A percentile compares a stretch with the other conserved stretches of the same genome.
These are phyloP conservation scores for Gnomoniopsis smithogilvyi DNA, from an alignment of 2,329 filamentous ascomycete species.

Conservation along the genomic window DNA sequence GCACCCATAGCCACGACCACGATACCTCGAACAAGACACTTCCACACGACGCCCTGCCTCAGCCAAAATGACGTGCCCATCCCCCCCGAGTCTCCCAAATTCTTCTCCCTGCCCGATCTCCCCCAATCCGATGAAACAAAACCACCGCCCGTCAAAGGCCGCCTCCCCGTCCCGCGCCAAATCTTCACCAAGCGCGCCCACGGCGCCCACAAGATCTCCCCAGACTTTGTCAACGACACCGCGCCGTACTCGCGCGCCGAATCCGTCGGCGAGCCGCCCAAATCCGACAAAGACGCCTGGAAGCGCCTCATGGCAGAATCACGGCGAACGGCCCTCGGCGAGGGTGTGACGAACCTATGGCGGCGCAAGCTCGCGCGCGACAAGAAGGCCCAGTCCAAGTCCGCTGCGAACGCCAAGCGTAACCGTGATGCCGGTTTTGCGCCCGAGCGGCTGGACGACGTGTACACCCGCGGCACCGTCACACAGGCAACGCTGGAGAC, in stretches of 20 bases:
- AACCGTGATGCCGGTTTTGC: slow-evolving; percentile 51
- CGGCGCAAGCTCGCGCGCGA: slow-evolving; percentile 54
- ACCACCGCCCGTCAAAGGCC: slow-evolving; percentile 61
- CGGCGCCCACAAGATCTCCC: slow-evolving; percentile 57
- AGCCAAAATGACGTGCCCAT: slow-evolving; percentile 43
- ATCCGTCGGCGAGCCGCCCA: slow-evolving; percentile 31
- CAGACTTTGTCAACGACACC: slow-evolving; percentile 58
- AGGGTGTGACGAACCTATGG: slow-evolving; percentile 69
- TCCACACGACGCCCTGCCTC: slow-evolving; percentile 27
- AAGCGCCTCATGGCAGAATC: slow-evolving; percentile 69
- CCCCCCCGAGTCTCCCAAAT: slow-evolving; percentile 83
- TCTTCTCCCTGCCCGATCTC: slow-evolving; percentile 75
- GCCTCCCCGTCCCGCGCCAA: slow-evolving; percentile 77
- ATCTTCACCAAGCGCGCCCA: slow-evolving; percentile 62
- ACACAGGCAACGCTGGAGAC: slow-evolving; percentile 47
- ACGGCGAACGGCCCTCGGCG: slow-evolving; percentile 68
- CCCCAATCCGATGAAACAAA: slow-evolving; percentile 62
- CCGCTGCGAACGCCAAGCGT: slow-evolving; percentile 43
- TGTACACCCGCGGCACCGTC: slow-evolving; percentile 68
- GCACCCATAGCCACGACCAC: not conserved
- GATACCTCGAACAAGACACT: slow-evolving; percentile 7
- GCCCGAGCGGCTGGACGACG: slow-evolving; percentile 72
- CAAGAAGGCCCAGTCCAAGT: slow-evolving; percentile 31
- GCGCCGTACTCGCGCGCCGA: slow-evolving; percentile 51
- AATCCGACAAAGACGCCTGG: slow-evolving; percentile 50